Percentiles rank a stretch among this genome's conserved stretches.
Evolutionary conservation across 169 alveolate genomes (phyloP).

Genomic region (Plasmodium inui): DNA sequence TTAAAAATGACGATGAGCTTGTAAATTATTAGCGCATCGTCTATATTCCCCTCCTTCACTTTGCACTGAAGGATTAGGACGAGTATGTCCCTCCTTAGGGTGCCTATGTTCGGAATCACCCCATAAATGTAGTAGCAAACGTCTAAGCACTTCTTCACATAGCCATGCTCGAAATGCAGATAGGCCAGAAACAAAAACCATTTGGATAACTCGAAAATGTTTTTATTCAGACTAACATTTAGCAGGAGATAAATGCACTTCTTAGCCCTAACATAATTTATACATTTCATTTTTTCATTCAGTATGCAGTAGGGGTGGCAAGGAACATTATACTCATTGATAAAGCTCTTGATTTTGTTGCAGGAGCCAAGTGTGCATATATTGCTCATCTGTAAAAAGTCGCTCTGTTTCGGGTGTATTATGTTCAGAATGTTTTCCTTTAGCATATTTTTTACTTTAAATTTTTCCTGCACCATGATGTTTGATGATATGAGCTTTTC

Average conservation of each 20-base stretch:
- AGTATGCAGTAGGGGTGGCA: slow-evolving; percentile 70
- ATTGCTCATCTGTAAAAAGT: slow-evolving; percentile 23
- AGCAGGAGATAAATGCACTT: slow-evolving; percentile 37
- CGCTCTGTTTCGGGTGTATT: slow-evolving; percentile 17
- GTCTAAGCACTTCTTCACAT: slow-evolving; percentile 47
- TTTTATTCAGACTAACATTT: slow-evolving; percentile 41
- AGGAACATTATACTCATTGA: slow-evolving; percentile 66
- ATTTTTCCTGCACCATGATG: slow-evolving; percentile 44
- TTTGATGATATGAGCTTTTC: slow-evolving; percentile 39
- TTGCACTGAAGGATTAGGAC: slow-evolving; percentile 62
- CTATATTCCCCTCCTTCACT: slow-evolving; percentile 49
- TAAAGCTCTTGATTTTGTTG: slow-evolving; percentile 50
- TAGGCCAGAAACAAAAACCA: slow-evolving; percentile 52
- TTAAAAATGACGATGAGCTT: slow-evolving; percentile 33
- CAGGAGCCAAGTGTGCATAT: slow-evolving; percentile 59
- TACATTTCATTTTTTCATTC: slow-evolving; percentile 69
- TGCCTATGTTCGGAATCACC: slow-evolving; percentile 43
- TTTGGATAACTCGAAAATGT: slow-evolving; percentile 52
- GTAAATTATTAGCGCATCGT: slow-evolving; percentile 58
- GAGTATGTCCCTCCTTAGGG: slow-evolving; percentile 55
- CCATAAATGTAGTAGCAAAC: slow-evolving; percentile 65
- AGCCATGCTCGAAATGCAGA: slow-evolving; percentile 74
- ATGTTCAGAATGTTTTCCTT: slow-evolving; percentile 45
- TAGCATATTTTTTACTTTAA: slow-evolving; percentile 49
- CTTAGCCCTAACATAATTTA: slow-evolving; percentile 62